Conservation (phyloP, 192 early-diverging fungal species). For the Podila epicladia region DNA sequence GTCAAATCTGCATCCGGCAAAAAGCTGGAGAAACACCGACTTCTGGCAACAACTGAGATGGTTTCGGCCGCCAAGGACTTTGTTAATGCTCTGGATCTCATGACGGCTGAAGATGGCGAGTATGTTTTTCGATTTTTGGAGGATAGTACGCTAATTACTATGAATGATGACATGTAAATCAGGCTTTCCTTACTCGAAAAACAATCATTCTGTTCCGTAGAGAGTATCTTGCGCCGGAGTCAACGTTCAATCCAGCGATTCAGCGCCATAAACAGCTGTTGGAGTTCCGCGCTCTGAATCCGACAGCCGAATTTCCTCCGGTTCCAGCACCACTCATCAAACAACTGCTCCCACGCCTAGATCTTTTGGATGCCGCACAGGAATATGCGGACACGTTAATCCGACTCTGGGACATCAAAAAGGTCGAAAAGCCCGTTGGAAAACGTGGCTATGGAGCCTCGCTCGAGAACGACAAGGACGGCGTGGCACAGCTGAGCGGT, state of each 20-base stretch:
- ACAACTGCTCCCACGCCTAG: constrained; percentile 55
- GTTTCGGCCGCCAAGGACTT: constrained; percentile 62
- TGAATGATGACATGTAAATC: not conserved
- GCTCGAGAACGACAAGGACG: constrained; percentile 31
- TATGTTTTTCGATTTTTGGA: constrained; percentile 26
- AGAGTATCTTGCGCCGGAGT: constrained; percentile 63
- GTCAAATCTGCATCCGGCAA: constrained; percentile 52
- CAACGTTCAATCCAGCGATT: constrained; percentile 69
- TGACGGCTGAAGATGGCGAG: constrained; percentile 61
- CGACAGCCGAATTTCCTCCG: constrained; percentile 56
- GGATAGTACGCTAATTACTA: not conserved
- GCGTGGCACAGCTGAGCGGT: constrained; percentile 4
- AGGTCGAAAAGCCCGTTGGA: constrained; percentile 51
- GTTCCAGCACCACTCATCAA: constrained; percentile 54
- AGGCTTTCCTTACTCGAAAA: not conserved
- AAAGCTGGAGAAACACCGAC: constrained; percentile 54
- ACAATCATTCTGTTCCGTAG: constrained; percentile 24
- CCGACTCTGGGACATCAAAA: constrained; percentile 62
- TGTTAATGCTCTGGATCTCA: constrained; percentile 69
- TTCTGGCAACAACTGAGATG: constrained; percentile 60
- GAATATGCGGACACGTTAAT: constrained; percentile 53
- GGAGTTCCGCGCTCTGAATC: constrained; percentile 67
- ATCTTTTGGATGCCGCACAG: constrained; percentile 55
- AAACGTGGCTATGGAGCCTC: constrained; percentile 37
- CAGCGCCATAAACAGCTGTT: constrained; percentile 68